phyloP scores from a whole-genome alignment of 2,329 filamentous ascomycete genomes.

The Exophiala oligosperma region DNA sequence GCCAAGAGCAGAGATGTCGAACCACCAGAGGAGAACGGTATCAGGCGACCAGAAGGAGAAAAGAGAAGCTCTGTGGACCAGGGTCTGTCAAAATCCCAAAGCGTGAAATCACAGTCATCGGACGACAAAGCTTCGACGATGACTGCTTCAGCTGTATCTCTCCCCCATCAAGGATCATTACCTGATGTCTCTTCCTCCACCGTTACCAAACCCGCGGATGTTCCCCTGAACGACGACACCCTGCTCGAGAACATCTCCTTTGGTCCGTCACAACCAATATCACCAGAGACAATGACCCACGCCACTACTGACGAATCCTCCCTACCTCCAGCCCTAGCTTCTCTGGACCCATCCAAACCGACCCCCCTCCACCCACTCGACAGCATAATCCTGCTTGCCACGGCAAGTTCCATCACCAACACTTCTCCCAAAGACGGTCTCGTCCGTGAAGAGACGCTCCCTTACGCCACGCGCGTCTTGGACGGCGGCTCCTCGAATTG shows the following conservation, averaged over 20 bases:
- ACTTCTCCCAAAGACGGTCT: conserved; percentile 80
- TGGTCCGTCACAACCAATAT: conserved; percentile 33
- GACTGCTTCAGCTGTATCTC: no score
- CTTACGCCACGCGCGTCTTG: conserved; percentile 85
- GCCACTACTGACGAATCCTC: conserved; percentile 47
- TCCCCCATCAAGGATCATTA: no score
- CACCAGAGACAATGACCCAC: conserved; percentile 19
- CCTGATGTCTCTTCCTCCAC: background rate
- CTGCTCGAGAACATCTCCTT: conserved; percentile 86
- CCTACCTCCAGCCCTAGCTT: conserved; percentile 63
- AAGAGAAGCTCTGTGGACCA: background rate
- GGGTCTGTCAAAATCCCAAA: background rate
- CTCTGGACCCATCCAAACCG: conserved; percentile 74
- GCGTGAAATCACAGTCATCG: no score
- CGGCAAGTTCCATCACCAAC: conserved; percentile 86
- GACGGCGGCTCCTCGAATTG: conserved; percentile 90
- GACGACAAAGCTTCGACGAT: no score
- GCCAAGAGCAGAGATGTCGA: conserved; percentile 66
- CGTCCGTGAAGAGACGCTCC: conserved; percentile 89
- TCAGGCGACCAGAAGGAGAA: background rate
- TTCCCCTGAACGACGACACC: conserved; percentile 89
- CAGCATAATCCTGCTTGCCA: conserved; percentile 77
- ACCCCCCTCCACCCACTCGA: conserved; percentile 80
- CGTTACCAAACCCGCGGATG: conserved; percentile 59
- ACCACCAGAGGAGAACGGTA: conserved; percentile 8